Percentiles rank a stretch among this genome's conserved stretches.
Evolutionary conservation across 371 early-diverging fungal genomes (phyloP).

Genomic region (Smittium culicis): DNA sequence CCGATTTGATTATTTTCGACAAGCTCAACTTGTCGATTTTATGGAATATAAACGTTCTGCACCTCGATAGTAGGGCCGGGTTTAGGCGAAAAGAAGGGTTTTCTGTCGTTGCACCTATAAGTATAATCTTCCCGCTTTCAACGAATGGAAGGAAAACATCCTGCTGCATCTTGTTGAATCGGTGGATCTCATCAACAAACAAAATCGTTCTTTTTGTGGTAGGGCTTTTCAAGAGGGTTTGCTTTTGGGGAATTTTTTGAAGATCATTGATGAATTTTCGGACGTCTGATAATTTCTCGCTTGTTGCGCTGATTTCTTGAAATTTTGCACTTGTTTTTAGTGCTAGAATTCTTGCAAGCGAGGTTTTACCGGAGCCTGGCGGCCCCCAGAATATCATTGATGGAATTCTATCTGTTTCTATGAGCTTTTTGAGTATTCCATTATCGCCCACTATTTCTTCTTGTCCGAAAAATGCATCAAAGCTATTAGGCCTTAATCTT

Average conservation of each 20-base stretch:
- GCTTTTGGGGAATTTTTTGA: too few species aligned
- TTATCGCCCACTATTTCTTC: constrained; percentile 43
- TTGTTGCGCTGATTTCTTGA: constrained; percentile 57
- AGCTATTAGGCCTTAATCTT: constrained; percentile 44
- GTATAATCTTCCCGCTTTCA: constrained; percentile 59
- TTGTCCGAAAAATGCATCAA: constrained; percentile 63
- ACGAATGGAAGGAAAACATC: constrained; percentile 68
- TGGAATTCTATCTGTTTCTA: constrained; percentile 49
- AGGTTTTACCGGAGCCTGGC: constrained; percentile 80
- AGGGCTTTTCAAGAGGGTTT: constrained; percentile 37
- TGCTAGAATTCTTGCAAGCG: constrained; percentile 56
- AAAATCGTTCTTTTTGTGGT: constrained; percentile 59
- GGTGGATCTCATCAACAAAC: constrained; percentile 79
- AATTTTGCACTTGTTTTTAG: constrained; percentile 46
- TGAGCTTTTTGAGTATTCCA: constrained; percentile 45
- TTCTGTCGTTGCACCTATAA: constrained; percentile 80
- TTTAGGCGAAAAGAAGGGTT: constrained; percentile 81
- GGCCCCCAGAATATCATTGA: constrained; percentile 57
- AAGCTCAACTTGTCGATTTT: constrained; percentile 43
- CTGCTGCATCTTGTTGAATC: constrained; percentile 78
- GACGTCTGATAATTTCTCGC: constrained; percentile 52
- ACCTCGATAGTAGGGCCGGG: constrained; percentile 63
- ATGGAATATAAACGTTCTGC: constrained; percentile 59
- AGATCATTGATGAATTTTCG: constrained; percentile 58
- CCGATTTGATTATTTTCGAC: constrained; percentile 41